These are phyloP conservation scores for Aegilops longissima DNA, from an alignment of 176 grass and related monocot species.

Conservation along the genomic window DNA sequence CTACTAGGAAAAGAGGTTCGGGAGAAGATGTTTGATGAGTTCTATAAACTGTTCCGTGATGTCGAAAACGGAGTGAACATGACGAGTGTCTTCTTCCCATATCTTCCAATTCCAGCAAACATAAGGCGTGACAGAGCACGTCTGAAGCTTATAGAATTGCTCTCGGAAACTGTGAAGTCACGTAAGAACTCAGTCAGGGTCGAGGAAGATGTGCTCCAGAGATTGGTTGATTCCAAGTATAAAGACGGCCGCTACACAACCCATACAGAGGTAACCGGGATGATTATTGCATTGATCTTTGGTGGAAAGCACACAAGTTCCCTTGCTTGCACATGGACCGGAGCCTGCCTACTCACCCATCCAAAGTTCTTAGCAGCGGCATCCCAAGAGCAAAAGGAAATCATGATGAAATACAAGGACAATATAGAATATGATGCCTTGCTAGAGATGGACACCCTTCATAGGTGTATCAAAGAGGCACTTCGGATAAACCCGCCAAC, in stretches of 20 bases:
- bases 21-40: conserved; percentile 40
- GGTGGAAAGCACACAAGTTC: conserved; percentile 48
- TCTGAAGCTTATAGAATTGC: conserved; percentile 32
- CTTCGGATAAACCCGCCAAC: background rate
- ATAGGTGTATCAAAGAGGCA: background rate
- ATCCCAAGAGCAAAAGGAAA: conserved; percentile 43
- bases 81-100: conserved; percentile 50
- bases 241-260: conserved; percentile 35
- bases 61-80: conserved; percentile 24
- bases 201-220: conserved; percentile 48
- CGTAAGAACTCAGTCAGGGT: conserved; percentile 22
- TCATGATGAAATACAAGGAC: background rate
- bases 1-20: conserved; percentile 55
- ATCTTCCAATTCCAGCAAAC: conserved; percentile 33
- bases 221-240: conserved; percentile 51
- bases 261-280: conserved; percentile 19
- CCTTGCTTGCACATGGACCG: conserved; percentile 31
- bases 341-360: conserved; percentile 38
- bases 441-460: background rate
- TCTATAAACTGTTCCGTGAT: conserved; percentile 35
- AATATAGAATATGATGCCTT: conserved; percentile 1
- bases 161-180: conserved; percentile 39
- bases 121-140: conserved; percentile 31
- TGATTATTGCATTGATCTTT: conserved; percentile 41
- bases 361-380: conserved; percentile 9